Conservation (phyloP, 1,139 yeast genomes). For the Yamadazyma buinensis region DNA sequence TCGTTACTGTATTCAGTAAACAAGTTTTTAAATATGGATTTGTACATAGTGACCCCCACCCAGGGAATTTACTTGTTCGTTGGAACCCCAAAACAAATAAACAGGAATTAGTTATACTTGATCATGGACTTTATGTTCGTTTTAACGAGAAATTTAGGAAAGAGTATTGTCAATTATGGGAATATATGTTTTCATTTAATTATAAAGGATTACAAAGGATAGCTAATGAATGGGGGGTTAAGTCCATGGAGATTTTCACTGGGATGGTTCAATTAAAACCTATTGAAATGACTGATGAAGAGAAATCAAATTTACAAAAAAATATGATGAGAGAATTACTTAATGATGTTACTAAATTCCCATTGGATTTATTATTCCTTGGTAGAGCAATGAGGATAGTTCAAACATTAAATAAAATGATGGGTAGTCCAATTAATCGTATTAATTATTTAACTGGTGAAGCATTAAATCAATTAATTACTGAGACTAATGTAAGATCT, state of each 20-base stretch:
- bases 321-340: conserved; percentile 39
- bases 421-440: conserved; percentile 73
- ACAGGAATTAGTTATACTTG: conserved; percentile 66
- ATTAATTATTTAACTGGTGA: conserved; percentile 57
- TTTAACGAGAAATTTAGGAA: conserved; percentile 48
- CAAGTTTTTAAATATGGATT: conserved; percentile 75
- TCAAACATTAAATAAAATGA: conserved; percentile 61
- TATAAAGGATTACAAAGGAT: conserved; percentile 44
- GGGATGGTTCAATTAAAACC: conserved; percentile 56
- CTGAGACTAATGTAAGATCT: conserved; percentile 14
- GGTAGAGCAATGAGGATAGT: conserved; percentile 73
- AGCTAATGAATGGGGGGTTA: conserved; percentile 65
- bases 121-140: conserved; percentile 68
- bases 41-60: conserved; percentile 82
- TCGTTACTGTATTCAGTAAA: conserved; percentile 55
- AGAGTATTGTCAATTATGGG: conserved; percentile 65
- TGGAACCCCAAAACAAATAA: conserved; percentile 29
- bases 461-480: conserved; percentile 34
- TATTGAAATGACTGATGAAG: conserved; percentile 14
- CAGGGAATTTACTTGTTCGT: conserved; percentile 64
- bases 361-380: conserved; percentile 60
- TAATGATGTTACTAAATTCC: conserved; percentile 62
- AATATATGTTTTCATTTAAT: conserved; percentile 53
- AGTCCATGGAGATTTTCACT: conserved; percentile 62
- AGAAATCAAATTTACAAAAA: conserved; percentile 22